phyloP scores from a whole-genome alignment of 78 protist genomes.

The Pigoraptor vietnamica region DNA sequence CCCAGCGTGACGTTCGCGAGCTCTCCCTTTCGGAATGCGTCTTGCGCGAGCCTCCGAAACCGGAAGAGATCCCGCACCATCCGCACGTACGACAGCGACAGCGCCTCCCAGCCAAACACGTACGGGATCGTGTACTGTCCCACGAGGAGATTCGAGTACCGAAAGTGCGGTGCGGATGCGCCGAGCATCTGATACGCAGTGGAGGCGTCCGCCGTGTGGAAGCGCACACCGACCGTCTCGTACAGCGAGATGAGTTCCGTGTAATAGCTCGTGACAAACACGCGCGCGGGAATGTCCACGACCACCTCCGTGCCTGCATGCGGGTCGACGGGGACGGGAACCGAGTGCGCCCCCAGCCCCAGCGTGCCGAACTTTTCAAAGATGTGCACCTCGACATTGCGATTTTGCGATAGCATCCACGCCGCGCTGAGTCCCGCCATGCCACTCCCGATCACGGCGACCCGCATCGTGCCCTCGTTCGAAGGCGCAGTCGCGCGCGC shows the following conservation, averaged over 20 bases:
- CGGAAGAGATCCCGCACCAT: background rate
- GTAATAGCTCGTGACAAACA: slow-evolving; percentile 2
- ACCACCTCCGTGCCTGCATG: background rate
- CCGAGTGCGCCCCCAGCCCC: slow-evolving; percentile 21
- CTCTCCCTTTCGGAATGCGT: background rate
- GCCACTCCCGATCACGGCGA: slow-evolving; percentile 34
- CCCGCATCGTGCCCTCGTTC: background rate
- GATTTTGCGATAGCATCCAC: background rate
- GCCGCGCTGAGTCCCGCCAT: slow-evolving; percentile 39
- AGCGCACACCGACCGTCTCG: background rate
- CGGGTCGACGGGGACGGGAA: background rate
- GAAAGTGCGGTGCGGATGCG: background rate
- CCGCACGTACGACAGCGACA: background rate
- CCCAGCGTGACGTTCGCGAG: background rate
- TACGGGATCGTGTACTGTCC: background rate
- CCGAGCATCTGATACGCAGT: background rate
- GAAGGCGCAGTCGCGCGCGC: too few relatives aligned
- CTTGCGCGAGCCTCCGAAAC: background rate
- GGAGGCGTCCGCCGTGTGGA: background rate
- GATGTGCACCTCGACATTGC: too few relatives aligned
- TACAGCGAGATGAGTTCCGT: slow-evolving; percentile 23
- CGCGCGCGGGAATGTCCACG: slow-evolving; percentile 26
- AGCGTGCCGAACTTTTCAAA: background rate
- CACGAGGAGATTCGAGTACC: slow-evolving; percentile 3
- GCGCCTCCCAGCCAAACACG: too few relatives aligned